Evolutionary conservation across 2,329 filamentous ascomycete genomes (phyloP).

Genomic region (Camillea tinctor): DNA sequence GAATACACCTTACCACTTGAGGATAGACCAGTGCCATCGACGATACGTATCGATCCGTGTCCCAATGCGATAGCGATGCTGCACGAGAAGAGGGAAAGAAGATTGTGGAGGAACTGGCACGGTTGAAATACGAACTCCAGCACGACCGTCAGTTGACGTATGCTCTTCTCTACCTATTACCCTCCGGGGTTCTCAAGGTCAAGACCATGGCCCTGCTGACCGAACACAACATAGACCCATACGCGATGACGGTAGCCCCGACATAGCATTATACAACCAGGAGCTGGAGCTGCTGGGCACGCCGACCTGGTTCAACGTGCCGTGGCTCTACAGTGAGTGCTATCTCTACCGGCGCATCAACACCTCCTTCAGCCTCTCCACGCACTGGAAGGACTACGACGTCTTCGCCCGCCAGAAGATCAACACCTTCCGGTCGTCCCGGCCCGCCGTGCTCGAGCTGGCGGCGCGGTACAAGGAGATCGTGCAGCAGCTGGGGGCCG

Average conservation of each 20-base stretch:
- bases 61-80: conserved; percentile 56
- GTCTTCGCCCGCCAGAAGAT: conserved; percentile 89
- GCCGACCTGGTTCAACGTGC: conserved; percentile 76
- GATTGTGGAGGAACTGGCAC: conserved; percentile 75
- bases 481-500: conserved; percentile 60
- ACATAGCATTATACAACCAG: conserved; percentile 80
- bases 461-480: conserved; percentile 77
- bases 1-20: neutral
- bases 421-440: conserved; percentile 86
- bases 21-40: conserved; percentile 85
- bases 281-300: conserved; percentile 74
- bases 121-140: conserved; percentile 91
- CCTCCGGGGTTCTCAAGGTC: neutral
- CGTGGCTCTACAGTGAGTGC: conserved; percentile 92
- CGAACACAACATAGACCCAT: conserved; percentile 55
- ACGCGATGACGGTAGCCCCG: conserved; percentile 70
- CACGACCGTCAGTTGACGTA: conserved; percentile 81
- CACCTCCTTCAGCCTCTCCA: conserved; percentile 72
- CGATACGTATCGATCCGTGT: conserved; percentile 79
- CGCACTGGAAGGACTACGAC: conserved; percentile 87
- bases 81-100: conserved; percentile 79
- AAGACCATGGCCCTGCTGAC: neutral
- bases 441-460: conserved; percentile 79
- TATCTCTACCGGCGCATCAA: conserved; percentile 88
- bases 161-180: conserved; percentile 28